Base-by-base conservation (phyloP, 495 filamentous ascomycete species). In the Pseudotulostoma volvatum region DNA sequence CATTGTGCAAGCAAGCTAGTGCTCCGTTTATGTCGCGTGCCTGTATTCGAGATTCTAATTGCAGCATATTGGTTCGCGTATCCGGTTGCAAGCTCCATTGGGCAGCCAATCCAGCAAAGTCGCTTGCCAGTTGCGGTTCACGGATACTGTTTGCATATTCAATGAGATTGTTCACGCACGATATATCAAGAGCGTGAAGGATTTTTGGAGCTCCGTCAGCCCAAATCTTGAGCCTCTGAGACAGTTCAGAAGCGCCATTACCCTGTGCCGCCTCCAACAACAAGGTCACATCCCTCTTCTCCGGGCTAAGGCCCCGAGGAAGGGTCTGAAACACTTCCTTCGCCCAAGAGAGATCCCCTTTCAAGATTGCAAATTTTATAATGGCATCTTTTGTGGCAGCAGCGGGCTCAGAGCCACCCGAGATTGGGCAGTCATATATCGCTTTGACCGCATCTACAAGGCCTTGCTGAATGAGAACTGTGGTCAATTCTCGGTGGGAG, bases 181-280 rank as follows among this genome's bases (percentile, higher is more conserved):
- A 59, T n/a, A 75, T 77, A 34, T 77, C 74, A 1, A 85, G 73
- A 2, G 56, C 56, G 9, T 60, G 21, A 13, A 50, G 49, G 28
- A 57, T 42, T 1, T 50, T 50, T 15, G 54, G 56, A 21, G 67
- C 52, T 20, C 56, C 48, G 11, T 66, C 64, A 4, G 51, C 54
- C 42, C 67, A 58, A 4, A 50, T 44, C 65, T 84, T 77, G 34
- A 77, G 63, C 3, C 66, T 81, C 34, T 69, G 63, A 37, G 74
- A 73, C 20, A 93, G 64, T 33, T 78, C 74, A 44, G 81, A 73
- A 3, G 79, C 73, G 8, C 74, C 73, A 50, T 72, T 79, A 7
- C 76, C 77, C 43, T 77, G 70, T 9, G 77, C 67, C 9, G 77
- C 79, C 18, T 82, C 74, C 81, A 81, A 93, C 34, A 80, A 70